phyloP scores from a whole-genome alignment of 352 stramenopile genomes.

The Globisporangium echinulatum region DNA sequence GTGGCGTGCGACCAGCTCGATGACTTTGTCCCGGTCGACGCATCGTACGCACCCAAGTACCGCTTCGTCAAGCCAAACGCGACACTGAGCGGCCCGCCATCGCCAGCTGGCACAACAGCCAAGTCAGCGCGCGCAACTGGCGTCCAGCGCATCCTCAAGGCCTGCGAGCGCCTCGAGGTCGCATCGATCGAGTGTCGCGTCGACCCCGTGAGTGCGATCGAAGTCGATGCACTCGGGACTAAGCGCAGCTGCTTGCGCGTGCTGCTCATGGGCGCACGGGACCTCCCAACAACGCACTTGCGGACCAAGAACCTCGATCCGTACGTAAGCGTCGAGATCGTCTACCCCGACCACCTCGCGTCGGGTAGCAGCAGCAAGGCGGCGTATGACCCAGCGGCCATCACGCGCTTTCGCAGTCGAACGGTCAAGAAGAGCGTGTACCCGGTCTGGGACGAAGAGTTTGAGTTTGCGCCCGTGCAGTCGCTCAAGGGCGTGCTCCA shows the following conservation, averaged over 20 bases:
- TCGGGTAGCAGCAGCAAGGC: background rate
- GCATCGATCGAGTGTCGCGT: conserved; percentile 37
- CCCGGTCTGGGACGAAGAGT: conserved; percentile 75
- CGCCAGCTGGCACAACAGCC: conserved; percentile 1
- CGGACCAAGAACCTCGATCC: conserved; percentile 68
- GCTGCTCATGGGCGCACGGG: conserved; percentile 35
- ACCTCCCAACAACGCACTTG: conserved; percentile 55
- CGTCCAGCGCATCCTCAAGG: conserved; percentile 44
- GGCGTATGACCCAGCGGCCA: background rate
- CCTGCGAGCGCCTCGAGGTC: conserved; percentile 47
- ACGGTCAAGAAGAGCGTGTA: conserved; percentile 75
- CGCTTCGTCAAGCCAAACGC: conserved; percentile 24
- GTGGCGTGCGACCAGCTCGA: conserved; percentile 38
- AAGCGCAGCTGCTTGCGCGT: conserved; percentile 52
- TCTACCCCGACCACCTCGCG: conserved; percentile 38
- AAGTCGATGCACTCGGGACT: conserved; percentile 46
- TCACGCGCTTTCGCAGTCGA: conserved; percentile 38
- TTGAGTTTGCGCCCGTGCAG: conserved; percentile 53
- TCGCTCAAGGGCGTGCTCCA: conserved; percentile 60
- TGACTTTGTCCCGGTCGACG: conserved; percentile 38
- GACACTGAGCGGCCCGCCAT: conserved; percentile 4
- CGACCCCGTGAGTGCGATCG: conserved; percentile 48
- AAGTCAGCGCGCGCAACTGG: conserved; percentile 15
- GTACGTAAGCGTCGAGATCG: conserved; percentile 57
- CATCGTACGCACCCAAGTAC: conserved; percentile 40